These are phyloP conservation scores for Pseudonitzschia delicatissima DNA, from an alignment of 108 stramenopile species.

Conservation along the genomic window DNA sequence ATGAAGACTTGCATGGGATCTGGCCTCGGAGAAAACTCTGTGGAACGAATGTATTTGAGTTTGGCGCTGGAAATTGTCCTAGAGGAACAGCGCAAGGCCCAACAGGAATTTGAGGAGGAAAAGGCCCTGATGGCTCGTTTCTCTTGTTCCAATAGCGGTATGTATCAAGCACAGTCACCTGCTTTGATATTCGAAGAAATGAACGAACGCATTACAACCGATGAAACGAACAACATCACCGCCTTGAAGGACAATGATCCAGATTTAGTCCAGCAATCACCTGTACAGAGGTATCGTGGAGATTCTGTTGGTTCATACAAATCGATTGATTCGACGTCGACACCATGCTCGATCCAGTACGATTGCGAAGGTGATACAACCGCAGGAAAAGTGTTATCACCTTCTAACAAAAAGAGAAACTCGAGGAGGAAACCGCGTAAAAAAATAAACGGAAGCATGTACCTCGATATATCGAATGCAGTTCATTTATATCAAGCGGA, in stretches of 20 bases:
- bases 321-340: conserved; percentile 15
- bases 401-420: neutral
- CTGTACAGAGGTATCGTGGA: conserved; percentile 20
- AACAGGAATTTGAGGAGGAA: conserved; percentile 23
- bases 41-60: conserved; percentile 20
- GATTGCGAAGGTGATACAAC: neutral
- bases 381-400: neutral
- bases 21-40: neutral
- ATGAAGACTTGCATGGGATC: neutral
- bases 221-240: neutral
- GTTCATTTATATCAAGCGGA: conserved; percentile 74
- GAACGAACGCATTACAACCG: neutral
- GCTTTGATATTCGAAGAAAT: neutral
- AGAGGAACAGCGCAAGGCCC: conserved; percentile 25
- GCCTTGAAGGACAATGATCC: neutral
- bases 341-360: neutral
- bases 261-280: neutral
- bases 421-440: neutral
- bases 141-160: conserved; percentile 11
- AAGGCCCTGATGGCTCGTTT: conserved; percentile 14
- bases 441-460: conserved; percentile 35
- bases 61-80: conserved; percentile 39
- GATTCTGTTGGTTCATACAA: conserved; percentile 33
- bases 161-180: conserved; percentile 34
- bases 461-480: conserved; percentile 34